Evolutionary conservation across 2,329 filamentous ascomycete species (phyloP), one percentile per base, ranked within the genome.

Genomic region (Didymella pomorum): DNA sequence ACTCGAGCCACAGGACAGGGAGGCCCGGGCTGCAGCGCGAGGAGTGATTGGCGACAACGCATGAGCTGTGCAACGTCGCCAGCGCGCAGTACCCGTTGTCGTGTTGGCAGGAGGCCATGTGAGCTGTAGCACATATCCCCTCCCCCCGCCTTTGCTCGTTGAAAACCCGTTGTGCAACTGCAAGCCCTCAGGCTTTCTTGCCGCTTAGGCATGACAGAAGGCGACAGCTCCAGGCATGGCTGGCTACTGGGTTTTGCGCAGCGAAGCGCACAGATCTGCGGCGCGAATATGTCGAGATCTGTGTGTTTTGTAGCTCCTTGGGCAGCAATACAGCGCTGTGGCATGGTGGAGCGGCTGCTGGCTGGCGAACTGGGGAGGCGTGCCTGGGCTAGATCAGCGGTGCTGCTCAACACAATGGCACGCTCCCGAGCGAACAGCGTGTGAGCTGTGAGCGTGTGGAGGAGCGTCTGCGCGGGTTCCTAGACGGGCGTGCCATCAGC

Each of bases 21-120:
- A 61, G 61, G 41, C 52, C 52, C 21, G 41, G 53, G 63, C 26
- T 44, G 50, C 35, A 23, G 49, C 23, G 47, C 62, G 56, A 66
- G 37, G 56, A 26, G 42, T 68, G 61, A 68, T 70, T 64, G 58
- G 67, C 54, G 63, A 43, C 59, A 61, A 67, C 62, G 58, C 57
- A 57, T 52, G 57, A 54, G 60, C 45, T 41, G 66, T 69, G 58
- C 46, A 41, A 67, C 66, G 51, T 63, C 39, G 63, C 50, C 50
- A 54, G 45, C 56, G 49, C 46, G 56, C 56, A 52, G 56, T 23
- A 29, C 46, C 45, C 56, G 65, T 64, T 64, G 66, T 65, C 67
- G 65, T 65, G 66, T 59, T 69, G 66, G 68, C 65, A 64, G 60
- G 63, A 64, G 60, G 63, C 67, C 68, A 58, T 58, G 56, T 58